phyloP scores from a whole-genome alignment of 2,329 filamentous ascomycete species.

The Xylariaceae sp. region DNA sequence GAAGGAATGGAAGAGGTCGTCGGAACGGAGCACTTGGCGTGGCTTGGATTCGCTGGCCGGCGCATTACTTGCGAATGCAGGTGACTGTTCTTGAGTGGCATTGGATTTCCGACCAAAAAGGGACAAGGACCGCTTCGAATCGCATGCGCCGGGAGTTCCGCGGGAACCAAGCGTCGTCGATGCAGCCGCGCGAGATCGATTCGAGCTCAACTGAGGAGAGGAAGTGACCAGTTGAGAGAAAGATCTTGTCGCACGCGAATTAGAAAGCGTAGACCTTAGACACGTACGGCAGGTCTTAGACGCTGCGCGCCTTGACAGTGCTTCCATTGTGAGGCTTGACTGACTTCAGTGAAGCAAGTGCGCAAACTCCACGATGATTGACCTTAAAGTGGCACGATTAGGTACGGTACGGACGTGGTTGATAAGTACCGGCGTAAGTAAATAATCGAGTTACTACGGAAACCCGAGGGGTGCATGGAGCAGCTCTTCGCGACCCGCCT shows the following conservation, averaged over 20 bases:
- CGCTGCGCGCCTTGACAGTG: slow-evolving; percentile 26
- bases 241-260: slow-evolving; percentile 18
- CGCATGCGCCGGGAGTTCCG: background rate
- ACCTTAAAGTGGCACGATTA: slow-evolving; percentile 4
- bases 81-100: slow-evolving; percentile 16
- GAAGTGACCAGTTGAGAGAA: slow-evolving; percentile 23
- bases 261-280: slow-evolving; percentile 20
- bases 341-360: background rate
- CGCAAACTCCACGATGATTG: slow-evolving; percentile 1
- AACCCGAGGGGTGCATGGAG: background rate
- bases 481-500: background rate
- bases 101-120: slow-evolving; percentile 27
- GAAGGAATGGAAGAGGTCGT: slow-evolving; percentile 92
- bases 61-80: slow-evolving; percentile 16
- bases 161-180: slow-evolving; percentile 13
- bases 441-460: background rate
- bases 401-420: background rate
- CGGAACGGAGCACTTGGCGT: slow-evolving; percentile 49
- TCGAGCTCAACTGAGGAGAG: slow-evolving; percentile 9
- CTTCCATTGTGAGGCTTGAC: slow-evolving; percentile 26
- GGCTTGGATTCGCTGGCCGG: slow-evolving; percentile 17
- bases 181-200: slow-evolving; percentile 9
- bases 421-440: background rate
- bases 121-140: slow-evolving; percentile 25
- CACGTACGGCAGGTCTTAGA: slow-evolving; percentile 30